Percentiles rank a stretch among this genome's conserved stretches.
These are phyloP conservation scores for Cercospora sp. DNA, from an alignment of 2,329 filamentous ascomycete species.

Conservation along the genomic window DNA sequence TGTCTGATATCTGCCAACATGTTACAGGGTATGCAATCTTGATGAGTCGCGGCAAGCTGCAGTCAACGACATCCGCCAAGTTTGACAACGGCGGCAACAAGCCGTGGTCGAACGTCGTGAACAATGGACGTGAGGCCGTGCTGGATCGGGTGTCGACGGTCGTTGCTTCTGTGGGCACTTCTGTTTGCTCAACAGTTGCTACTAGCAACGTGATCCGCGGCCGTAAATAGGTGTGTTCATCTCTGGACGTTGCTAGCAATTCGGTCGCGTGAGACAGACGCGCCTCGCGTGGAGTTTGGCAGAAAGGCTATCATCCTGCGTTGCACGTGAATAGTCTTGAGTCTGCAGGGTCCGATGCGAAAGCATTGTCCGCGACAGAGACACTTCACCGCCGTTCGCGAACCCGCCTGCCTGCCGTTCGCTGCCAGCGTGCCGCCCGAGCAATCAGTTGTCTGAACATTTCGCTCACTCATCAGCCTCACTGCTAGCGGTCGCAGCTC, in stretches of 20 bases:
- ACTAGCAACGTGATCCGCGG: slow-evolving; percentile 4
- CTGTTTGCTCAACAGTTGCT: background rate
- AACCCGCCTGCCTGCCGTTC: background rate
- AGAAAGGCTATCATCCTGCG: slow-evolving; percentile 4
- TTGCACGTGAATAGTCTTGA: slow-evolving; percentile 14
- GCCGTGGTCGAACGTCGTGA: background rate
- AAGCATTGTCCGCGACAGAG: background rate
- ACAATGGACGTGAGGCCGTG: background rate
- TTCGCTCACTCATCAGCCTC: background rate
- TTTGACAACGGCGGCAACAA: background rate
- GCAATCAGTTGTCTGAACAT: background rate
- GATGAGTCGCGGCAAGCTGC: background rate
- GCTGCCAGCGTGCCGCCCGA: background rate
- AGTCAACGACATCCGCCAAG: background rate
- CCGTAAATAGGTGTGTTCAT: background rate
- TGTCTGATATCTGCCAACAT: background rate
- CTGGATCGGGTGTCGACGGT: background rate
- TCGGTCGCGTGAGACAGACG: slow-evolving; percentile 12
- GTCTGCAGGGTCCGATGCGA: slow-evolving; percentile 1
- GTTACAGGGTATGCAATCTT: background rate
- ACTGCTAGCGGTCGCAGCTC: background rate
- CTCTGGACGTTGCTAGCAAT: slow-evolving; percentile 1
- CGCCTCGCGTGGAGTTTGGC: background rate
- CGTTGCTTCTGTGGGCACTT: background rate
- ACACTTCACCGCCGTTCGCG: slow-evolving; percentile 1